phyloP scores from a whole-genome alignment of 768 basidiomycete genomes.

The Guyanaporus albipodus region DNA sequence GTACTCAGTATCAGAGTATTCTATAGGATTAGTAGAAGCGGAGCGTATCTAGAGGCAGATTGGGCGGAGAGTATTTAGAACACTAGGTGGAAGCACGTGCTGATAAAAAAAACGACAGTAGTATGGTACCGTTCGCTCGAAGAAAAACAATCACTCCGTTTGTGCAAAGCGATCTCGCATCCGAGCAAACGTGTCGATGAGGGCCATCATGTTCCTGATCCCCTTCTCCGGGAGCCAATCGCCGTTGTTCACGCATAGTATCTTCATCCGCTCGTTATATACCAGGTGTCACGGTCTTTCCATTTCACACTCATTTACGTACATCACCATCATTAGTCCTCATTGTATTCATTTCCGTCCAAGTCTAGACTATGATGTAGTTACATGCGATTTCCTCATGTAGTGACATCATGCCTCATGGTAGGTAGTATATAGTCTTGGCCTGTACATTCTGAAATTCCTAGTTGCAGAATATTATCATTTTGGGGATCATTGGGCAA shows the following conservation, averaged over 20 bases:
- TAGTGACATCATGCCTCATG: no score
- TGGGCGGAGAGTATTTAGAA: not conserved
- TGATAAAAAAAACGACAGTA: constrained; percentile 7
- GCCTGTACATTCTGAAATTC: no score
- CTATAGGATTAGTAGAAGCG: constrained; percentile 6
- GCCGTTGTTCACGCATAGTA: constrained; percentile 93
- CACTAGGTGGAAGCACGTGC: constrained; percentile 3
- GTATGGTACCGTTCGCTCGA: constrained; percentile 13
- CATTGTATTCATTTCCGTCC: no score
- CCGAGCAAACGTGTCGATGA: constrained; percentile 50
- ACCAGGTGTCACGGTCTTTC: no score
- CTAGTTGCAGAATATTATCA: no score
- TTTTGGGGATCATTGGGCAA: no score
- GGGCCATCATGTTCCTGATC: constrained; percentile 67
- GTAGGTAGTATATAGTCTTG: no score
- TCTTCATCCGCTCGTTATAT: constrained; percentile 93
- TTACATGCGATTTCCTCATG: no score
- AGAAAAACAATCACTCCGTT: constrained; percentile 8
- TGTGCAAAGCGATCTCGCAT: constrained; percentile 28
- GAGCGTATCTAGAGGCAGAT: constrained; percentile 16
- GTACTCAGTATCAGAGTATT: not conserved
- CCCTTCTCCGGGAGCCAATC: constrained; percentile 79
- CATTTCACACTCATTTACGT: no score
- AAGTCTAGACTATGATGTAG: no score
- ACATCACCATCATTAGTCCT: no score